These are phyloP conservation scores for Hymenoscyphus fructigenus DNA, from an alignment of 2,329 filamentous ascomycete genomes.

Conservation along the genomic window DNA sequence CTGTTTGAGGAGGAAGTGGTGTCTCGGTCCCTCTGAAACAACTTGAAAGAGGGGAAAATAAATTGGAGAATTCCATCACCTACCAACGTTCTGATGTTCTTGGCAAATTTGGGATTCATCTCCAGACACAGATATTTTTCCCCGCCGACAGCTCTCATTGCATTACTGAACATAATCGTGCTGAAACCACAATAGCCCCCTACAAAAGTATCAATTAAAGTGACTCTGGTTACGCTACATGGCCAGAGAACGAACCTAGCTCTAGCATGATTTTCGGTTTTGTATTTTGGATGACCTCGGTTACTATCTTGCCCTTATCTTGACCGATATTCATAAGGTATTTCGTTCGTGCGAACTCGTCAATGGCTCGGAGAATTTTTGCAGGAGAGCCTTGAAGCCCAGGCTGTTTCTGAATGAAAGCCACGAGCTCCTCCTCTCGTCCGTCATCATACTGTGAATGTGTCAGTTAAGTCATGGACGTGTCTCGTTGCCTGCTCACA, in stretches of 20 bases:
- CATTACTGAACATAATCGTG: too few species aligned
- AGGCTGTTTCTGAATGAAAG: conserved; percentile 63
- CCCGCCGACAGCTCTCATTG: conserved; percentile 61
- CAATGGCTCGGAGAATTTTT: conserved; percentile 66
- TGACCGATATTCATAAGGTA: conserved; percentile 81
- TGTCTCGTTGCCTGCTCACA: conserved; percentile 1
- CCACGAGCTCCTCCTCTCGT: conserved; percentile 70
- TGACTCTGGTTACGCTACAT: too few species aligned
- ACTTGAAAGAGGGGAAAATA: too few species aligned
- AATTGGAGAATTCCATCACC: too few species aligned
- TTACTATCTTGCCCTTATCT: conserved; percentile 70
- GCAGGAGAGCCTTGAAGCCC: conserved; percentile 63
- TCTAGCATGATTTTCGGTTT: conserved; percentile 74
- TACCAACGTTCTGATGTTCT: conserved; percentile 53
- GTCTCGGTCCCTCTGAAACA: too few species aligned
- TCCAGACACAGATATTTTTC: conserved; percentile 71
- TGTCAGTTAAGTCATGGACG: background rate
- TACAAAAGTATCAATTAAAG: too few species aligned
- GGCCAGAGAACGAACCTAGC: too few species aligned
- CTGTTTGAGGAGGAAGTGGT: too few species aligned
- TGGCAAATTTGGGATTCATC: conserved; percentile 70
- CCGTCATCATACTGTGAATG: conserved; percentile 62
- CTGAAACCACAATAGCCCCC: conserved; percentile 79
- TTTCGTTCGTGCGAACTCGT: conserved; percentile 66
- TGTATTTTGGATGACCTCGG: conserved; percentile 62